Conservation (phyloP, 139 green algal species). For the Chlorella sp. region DNA sequence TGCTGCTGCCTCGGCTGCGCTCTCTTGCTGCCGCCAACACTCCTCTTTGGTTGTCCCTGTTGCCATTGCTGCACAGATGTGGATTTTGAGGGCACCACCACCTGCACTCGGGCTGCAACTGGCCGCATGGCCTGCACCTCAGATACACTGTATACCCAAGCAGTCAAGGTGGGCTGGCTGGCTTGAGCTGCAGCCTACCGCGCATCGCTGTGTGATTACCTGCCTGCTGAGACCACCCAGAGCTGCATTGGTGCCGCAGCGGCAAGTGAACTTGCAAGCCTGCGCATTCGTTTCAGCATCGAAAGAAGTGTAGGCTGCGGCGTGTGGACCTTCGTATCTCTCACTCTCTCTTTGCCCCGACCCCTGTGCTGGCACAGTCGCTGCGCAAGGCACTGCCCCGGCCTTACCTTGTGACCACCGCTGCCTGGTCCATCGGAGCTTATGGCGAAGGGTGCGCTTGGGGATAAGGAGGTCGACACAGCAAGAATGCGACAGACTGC, state of each 20-base stretch:
- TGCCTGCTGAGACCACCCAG: too few species aligned
- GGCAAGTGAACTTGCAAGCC: too few species aligned
- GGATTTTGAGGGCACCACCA: too few species aligned
- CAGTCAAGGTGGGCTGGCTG: background rate
- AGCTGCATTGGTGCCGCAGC: too few species aligned
- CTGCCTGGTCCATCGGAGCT: slow-evolving; percentile 48
- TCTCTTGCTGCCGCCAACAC: background rate
- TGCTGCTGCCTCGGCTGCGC: background rate
- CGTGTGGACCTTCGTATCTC: background rate
- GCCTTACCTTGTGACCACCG: slow-evolving; percentile 50
- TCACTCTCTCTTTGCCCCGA: background rate
- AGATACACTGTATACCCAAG: background rate
- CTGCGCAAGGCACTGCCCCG: slow-evolving; percentile 51
- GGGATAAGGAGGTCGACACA: too few species aligned
- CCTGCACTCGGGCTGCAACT: too few species aligned
- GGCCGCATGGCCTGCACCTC: background rate
- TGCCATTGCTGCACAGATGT: too few species aligned
- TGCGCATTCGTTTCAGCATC: too few species aligned
- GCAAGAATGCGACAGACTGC: too few species aligned
- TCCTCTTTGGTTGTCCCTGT: background rate
- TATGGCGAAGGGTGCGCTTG: slow-evolving; percentile 45
- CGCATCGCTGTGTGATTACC: background rate
- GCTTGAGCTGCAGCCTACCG: background rate
- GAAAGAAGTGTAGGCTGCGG: too few species aligned
- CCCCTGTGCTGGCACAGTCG: background rate